Conservation (phyloP, 768 basidiomycete genomes). For the Xerocomus potaroensis region DNA sequence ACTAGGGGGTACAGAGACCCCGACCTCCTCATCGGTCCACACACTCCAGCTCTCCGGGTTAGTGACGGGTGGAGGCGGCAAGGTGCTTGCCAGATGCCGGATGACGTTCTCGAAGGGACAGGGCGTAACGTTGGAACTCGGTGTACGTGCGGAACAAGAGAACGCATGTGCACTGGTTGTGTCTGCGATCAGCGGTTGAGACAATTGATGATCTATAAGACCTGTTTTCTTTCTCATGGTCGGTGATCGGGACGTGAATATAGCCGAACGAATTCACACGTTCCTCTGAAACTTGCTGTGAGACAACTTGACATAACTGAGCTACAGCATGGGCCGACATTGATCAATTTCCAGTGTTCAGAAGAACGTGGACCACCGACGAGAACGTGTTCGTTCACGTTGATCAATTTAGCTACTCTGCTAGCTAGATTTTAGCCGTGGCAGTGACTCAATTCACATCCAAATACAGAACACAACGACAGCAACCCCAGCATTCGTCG, state of each 20-base stretch:
- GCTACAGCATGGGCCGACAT: no score
- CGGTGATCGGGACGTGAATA: no score
- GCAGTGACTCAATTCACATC: neutral
- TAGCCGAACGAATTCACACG: no score
- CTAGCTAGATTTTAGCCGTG: no score
- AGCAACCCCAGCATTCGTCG: conserved; percentile 10
- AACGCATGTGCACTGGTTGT: conserved; percentile 84
- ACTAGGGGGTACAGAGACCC: conserved; percentile 83
- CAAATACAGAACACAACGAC: conserved; percentile 13
- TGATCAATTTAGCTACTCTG: no score
- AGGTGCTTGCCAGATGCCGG: conserved; percentile 87
- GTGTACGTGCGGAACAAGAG: conserved; percentile 88
- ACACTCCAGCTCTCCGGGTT: conserved; percentile 91
- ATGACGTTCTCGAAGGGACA: conserved; percentile 92
- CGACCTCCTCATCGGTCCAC: conserved; percentile 82
- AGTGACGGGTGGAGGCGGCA: conserved; percentile 90
- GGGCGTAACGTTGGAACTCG: conserved; percentile 90
- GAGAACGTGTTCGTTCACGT: no score
- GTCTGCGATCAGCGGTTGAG: conserved; percentile 76
- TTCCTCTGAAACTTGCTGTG: no score
- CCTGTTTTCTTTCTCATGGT: no score
- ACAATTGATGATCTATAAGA: neutral
- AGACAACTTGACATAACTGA: no score
- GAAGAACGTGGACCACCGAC: no score
- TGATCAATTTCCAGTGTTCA: no score